Evolutionary conservation across 169 alveolate genomes (phyloP), one percentile per base, ranked within the genome.

Genomic region (Plasmodium adleri): DNA sequence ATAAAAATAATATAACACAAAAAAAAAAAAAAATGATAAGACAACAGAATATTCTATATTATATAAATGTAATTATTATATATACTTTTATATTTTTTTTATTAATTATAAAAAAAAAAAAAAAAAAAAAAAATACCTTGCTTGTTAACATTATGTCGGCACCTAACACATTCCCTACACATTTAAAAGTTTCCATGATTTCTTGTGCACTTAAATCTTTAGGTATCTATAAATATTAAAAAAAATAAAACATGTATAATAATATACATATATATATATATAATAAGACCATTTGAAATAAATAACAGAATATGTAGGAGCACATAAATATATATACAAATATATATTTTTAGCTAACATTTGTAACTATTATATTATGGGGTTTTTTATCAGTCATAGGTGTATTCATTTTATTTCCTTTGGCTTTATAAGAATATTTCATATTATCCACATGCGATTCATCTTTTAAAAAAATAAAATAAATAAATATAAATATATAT

Each of bases 111-210:
- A 59, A 43, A 45, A 59, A 74, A 15, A 20, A 58, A 74, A 58
- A 60, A 74, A 74, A 74, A 6, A 59, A 43, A 63, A 47, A 22
- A 70, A 15, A 9, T 78, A 78, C 89, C 76, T 64, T 78, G 89
- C 89, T 78, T 39, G 89, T 78, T 50, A 78, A 10, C 89, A 78
- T 78, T 50, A 78, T 78, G 17, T 67, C 89, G 0, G 89, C 89
- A 66, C 89, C 72, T 50, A 78, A 71, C 22, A 78, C 74, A 22
- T 78, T 78, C 17, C 89, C 89, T 71, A 78, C 67, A 26, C 63
- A 78, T 58, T 58, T 78, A 43, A 78, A 78, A 32, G 89, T 78
- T 66, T 78, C 89, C 76, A 78, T 8, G 17, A 78, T 64, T 15
- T 78, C 89, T 24, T 76, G 28, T 20, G 89, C 64, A 32, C 52